A percentile compares a stretch with the other conserved stretches of the same genome.
Evolutionary conservation across 768 basidiomycete genomes (phyloP).

Genomic region (Tubosaeta sp.): DNA sequence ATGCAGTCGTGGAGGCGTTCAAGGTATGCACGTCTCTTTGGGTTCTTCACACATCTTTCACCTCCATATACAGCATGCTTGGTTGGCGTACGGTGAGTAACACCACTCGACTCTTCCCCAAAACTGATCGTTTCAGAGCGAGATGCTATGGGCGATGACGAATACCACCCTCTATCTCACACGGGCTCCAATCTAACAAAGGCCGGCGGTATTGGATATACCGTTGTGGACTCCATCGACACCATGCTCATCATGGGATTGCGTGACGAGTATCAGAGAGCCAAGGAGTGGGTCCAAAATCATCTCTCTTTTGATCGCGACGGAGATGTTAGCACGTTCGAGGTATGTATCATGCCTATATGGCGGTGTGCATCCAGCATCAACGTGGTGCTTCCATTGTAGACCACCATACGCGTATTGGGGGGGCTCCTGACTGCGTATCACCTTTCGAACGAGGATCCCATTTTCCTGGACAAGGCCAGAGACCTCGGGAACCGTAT

Average conservation of each 20-base stretch:
- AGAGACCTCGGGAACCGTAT: slow-evolving; percentile 84
- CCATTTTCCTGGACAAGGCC: slow-evolving; percentile 71
- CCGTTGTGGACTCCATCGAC: slow-evolving; percentile 84
- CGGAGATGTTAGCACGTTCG: slow-evolving; percentile 82
- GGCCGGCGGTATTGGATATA: slow-evolving; percentile 84
- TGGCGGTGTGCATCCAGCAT: not conserved
- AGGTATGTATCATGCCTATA: slow-evolving; percentile 46
- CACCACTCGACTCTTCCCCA: slow-evolving; percentile 4
- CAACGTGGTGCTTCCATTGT: slow-evolving; percentile 5
- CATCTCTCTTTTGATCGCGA: slow-evolving; percentile 73
- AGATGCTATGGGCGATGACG: slow-evolving; percentile 89
- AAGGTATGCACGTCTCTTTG: slow-evolving; percentile 44
- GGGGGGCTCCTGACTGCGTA: slow-evolving; percentile 88
- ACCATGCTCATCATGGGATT: slow-evolving; percentile 85
- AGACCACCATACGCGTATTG: slow-evolving; percentile 91
- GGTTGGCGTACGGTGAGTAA: slow-evolving; percentile 72
- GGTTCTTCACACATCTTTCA: slow-evolving; percentile 1
- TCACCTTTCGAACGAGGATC: slow-evolving; percentile 66
- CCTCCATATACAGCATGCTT: slow-evolving; percentile 60
- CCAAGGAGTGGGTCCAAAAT: slow-evolving; percentile 70
- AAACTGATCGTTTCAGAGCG: slow-evolving; percentile 48
- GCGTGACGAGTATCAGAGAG: slow-evolving; percentile 70
- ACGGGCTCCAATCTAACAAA: slow-evolving; percentile 73
- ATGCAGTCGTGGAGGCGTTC: slow-evolving; percentile 76
- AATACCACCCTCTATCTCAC: slow-evolving; percentile 81